Conservation (phyloP, 2,329 filamentous ascomycete species). For the Botrytis byssoidea region DNA sequence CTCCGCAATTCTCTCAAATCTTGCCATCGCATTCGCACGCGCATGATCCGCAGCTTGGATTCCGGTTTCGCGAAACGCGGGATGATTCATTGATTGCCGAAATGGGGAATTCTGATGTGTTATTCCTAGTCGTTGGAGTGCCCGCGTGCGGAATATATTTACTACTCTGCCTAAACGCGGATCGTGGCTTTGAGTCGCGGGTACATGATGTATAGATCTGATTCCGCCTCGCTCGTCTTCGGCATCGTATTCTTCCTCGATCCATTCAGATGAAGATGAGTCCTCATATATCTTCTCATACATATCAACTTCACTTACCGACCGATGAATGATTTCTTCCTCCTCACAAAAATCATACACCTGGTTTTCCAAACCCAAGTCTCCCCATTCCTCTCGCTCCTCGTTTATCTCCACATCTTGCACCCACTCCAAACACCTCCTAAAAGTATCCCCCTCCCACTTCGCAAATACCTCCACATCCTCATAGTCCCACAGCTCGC, state of each 20-base stretch:
- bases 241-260: not conserved
- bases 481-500: not conserved
- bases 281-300: not conserved
- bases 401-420: too few relatives aligned
- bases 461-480: not conserved
- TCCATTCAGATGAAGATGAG: not conserved
- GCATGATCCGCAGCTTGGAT: not conserved
- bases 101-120: not conserved
- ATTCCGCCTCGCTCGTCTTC: not conserved
- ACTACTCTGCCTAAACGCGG: not conserved
- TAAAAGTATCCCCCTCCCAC: not conserved
- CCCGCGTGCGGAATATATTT: not conserved
- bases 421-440: not conserved
- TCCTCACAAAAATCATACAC: not conserved
- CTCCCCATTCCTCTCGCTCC: too few relatives aligned
- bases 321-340: not conserved
- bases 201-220: not conserved
- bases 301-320: not conserved
- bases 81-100: fast-evolving
- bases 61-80: not conserved
- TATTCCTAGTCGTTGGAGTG: not conserved
- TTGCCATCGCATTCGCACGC: not conserved
- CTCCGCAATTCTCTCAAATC: not conserved
- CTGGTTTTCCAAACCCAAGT: not conserved
- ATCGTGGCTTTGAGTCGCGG: not conserved